Base-by-base conservation (phyloP, 2,329 filamentous ascomycete genomes). In the Diaporthe sp. region DNA sequence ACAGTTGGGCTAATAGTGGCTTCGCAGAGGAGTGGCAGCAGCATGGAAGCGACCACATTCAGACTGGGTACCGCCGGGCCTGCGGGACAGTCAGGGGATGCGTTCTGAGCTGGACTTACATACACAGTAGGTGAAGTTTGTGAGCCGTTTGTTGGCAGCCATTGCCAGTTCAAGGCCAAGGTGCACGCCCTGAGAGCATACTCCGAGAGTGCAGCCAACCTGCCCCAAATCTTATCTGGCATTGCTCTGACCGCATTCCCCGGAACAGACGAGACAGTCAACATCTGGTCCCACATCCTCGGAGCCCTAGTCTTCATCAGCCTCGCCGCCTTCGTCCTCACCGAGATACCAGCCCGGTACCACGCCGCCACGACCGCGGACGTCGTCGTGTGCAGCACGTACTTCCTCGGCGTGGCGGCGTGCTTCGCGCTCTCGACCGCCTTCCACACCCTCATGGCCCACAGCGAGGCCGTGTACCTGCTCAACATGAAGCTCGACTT, bases 401-500 rank as follows among this genome's bases (percentile, higher is more conserved):
- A 85, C 78, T 86, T 87, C 72, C 74, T 82, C 22, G 86, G 86
- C 9, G 85, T 87, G 13, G 82, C 83, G 7, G 77, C 84, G 64
- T 89, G 86, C 76, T 88, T 89, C 76, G 75, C 81, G 9, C 78
- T 88, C 0, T 89, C 87, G 2, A 82, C 84, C 7, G 88, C 87
- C 8, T 92, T 88, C 77, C 90, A 92, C 79, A 89, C 87, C 2
- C 84, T 92, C 67, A 86, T 86, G 76, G 89, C 88, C 73, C 90
- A 92, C 77, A 89, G 87, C 68, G 82, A 86, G 10, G 77, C 82
- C 8, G 84, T 89, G 19, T 86, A 86, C 50, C 82, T 82, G 15
- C 85, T 88, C 74, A 89, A 89, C 8, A 89, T 91, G 75, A 87
- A 89, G 77, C 81, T 92, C 38, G 91, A 93, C 79, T 90, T 92